These are phyloP conservation scores for Articulospora tetracladia DNA, from an alignment of 495 filamentous ascomycete genomes.

Conservation along the genomic window DNA sequence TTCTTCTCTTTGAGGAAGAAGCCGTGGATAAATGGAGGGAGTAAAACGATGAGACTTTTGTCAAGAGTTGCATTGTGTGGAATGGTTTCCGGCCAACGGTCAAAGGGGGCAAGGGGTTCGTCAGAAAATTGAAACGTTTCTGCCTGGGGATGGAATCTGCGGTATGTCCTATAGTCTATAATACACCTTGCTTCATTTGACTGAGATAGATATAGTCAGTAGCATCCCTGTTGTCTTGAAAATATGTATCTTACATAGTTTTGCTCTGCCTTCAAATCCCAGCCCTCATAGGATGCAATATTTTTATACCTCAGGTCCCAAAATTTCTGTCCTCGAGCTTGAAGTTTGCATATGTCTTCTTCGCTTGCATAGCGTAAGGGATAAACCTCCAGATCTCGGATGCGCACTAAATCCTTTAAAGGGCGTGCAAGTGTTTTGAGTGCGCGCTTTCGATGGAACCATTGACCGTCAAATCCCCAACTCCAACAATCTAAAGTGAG, in stretches of 20 bases:
- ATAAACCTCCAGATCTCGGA: too few relatives aligned
- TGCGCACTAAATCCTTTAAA: too few relatives aligned
- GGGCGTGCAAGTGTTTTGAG: too few relatives aligned
- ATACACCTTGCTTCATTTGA: not conserved
- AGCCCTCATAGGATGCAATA: constrained; percentile 10
- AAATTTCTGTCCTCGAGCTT: constrained; percentile 10
- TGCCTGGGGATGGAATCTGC: constrained; percentile 4
- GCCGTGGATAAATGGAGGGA: constrained; percentile 9
- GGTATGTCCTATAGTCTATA: constrained; percentile 9
- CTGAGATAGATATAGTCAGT: not conserved
- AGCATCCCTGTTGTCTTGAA: not conserved
- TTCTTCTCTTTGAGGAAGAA: constrained; percentile 37
- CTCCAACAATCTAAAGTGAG: not conserved
- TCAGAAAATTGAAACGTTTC: not conserved
- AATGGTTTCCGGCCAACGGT: not conserved
- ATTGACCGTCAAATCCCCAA: constrained; percentile 8
- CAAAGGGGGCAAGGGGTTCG: not conserved
- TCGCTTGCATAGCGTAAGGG: constrained; percentile 9
- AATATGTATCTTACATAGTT: not conserved
- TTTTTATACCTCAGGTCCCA: constrained; percentile 5
- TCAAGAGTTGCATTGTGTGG: not conserved
- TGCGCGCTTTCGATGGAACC: too few relatives aligned
- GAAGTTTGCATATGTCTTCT: not conserved
- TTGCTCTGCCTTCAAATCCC: constrained; percentile 3
- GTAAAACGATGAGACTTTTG: not conserved